Evolutionary conservation across 176 grass and related monocot genomes (phyloP).

Genomic region (Microstegium vimineum): DNA sequence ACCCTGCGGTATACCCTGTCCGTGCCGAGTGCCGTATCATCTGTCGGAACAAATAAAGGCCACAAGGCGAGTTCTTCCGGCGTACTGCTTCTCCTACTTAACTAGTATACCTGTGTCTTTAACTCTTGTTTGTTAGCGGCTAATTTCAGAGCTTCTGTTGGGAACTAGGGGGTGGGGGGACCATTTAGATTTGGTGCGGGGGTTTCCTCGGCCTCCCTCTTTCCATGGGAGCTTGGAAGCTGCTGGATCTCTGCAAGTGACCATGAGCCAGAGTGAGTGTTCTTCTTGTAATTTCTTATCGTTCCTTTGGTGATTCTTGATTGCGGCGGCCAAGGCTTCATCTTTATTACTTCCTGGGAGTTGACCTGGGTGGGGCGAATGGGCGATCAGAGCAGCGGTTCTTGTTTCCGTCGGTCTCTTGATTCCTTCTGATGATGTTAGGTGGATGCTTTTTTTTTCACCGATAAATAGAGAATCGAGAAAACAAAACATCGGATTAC

Average conservation of each 20-base stretch:
- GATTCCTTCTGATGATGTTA: not conserved
- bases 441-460: not conserved
- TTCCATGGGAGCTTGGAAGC: constrained; percentile 34
- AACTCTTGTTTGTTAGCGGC: not conserved
- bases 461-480: not conserved
- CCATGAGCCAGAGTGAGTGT: constrained; percentile 49
- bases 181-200: constrained; percentile 5
- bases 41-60: not conserved
- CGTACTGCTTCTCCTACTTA: not conserved
- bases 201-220: not conserved
- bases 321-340: not conserved
- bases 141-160: not conserved
- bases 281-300: not conserved
- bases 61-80: not conserved
- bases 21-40: not conserved
- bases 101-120: not conserved
- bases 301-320: constrained; percentile 16
- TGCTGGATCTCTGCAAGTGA: constrained; percentile 50
- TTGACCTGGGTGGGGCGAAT: constrained; percentile 26
- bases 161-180: not conserved
- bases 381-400: not conserved
- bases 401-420: not conserved
- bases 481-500: not conserved
- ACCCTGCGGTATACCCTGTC: not conserved
- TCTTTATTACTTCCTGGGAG: not conserved